Conservation (phyloP, 169 alveolate species). For the Plasmodium vivax region DNA sequence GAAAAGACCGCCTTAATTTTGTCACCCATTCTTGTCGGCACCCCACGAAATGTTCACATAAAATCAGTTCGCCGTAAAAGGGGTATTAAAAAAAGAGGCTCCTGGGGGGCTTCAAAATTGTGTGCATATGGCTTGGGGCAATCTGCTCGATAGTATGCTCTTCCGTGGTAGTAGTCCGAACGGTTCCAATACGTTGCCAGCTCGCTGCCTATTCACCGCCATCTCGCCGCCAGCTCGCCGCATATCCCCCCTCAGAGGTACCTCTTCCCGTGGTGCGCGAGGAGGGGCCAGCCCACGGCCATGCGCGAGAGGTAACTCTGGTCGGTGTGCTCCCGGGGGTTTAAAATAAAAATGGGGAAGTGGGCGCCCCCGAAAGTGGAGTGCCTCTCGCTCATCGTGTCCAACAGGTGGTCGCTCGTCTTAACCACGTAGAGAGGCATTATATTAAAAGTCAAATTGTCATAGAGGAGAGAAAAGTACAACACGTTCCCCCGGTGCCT, state of each 20-base stretch:
- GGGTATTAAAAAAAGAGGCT: too few relatives aligned
- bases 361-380: not conserved
- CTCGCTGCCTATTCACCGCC: not conserved
- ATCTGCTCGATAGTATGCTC: not conserved
- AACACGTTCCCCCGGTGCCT: constrained; percentile 42
- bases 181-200: not conserved
- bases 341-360: constrained; percentile 54
- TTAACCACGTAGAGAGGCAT: constrained; percentile 47
- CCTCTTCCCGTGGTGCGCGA: constrained; percentile 7
- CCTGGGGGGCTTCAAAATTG: too few relatives aligned
- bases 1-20: too few relatives aligned
- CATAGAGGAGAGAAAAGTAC: constrained; percentile 44
- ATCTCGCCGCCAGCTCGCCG: not conserved
- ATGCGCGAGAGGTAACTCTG: constrained; percentile 36
- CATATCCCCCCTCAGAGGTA: not conserved
- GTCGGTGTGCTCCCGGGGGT: constrained; percentile 33
- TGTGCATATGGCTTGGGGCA: not conserved
- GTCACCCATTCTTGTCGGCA: too few relatives aligned
- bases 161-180: not conserved
- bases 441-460: constrained; percentile 6
- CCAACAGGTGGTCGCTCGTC: not conserved
- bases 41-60: too few relatives aligned
- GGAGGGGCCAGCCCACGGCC: constrained; percentile 28
- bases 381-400: not conserved
- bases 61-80: too few relatives aligned